Evolutionary conservation across 1,284 basidiomycete species (phyloP), one percentile per base, ranked within the genome.

Genomic region (Trametes hirsuta): DNA sequence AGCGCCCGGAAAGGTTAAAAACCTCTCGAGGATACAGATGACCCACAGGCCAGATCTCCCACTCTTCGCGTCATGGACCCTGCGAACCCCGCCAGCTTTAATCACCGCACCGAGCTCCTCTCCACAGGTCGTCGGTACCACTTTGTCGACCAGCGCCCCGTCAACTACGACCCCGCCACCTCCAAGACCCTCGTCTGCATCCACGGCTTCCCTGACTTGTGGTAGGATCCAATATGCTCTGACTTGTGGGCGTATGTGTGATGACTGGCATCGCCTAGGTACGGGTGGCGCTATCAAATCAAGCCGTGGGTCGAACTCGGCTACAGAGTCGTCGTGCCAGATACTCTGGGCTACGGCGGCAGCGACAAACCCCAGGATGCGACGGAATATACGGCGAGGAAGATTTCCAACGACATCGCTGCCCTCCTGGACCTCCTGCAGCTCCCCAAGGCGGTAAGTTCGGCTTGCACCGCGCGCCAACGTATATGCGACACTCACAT

Each of bases 161-260:
- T 59, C 11, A 64, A 74, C 49, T 77, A 81, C 63, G 71, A 80
- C 58, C 70, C 75, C 22, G 69, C 71, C 41, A 67, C 70, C n/a
- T 75, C 74, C 12, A 75, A 75, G 1, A 84, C 87, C 1, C 63
- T 91, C 5, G 77, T 91, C n/a, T 87, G 86, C 68, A 64, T 91
- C 18, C 89, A 91, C 68, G 89, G 89, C 1, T 91, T 91, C 68
- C 89, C 89, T 11, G 89, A 91, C 66, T 72, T 83, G 45, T 88
- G 85, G 86, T 84, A 72, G 46, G 41, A 25, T 47, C 50, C 36
- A 9, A 21, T 18, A 25, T 11, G 10, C 25, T 35, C 44, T 37
- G 9, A 42, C 22, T 47, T 58, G 56, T 58, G 56, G 49, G 44
- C 56, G 56, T 25, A 34, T 30, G 48, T 58, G 36, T 44, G 55